These are phyloP conservation scores for Pontederia paniculata DNA, from an alignment of 176 grass and related monocot genomes.

Conservation along the genomic window DNA sequence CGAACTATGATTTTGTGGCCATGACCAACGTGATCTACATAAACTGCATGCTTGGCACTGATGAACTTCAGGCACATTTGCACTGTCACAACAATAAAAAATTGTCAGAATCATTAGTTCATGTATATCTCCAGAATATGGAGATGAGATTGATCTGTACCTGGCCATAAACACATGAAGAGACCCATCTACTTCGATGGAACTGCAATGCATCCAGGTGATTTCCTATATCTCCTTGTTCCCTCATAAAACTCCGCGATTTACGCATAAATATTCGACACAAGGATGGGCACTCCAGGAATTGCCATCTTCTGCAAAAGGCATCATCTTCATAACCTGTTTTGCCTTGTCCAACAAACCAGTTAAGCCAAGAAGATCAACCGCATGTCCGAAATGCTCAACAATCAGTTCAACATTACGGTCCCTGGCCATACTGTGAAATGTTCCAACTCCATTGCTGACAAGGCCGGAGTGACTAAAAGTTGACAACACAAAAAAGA, in stretches of 20 bases:
- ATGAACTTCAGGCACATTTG: too few species aligned
- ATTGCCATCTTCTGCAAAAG: constrained; percentile 5
- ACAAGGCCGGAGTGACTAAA: constrained; percentile 13
- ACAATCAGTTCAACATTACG: constrained; percentile 3
- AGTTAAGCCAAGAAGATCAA: constrained; percentile 13
- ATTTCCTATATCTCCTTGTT: constrained; percentile 2
- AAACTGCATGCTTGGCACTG: too few species aligned
- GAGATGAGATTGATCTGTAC: neutral
- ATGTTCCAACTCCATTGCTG: neutral
- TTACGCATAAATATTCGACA: constrained; percentile 10
- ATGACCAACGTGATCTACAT: too few species aligned
- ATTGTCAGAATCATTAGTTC: too few species aligned
- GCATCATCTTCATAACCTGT: constrained; percentile 2
- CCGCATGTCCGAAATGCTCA: constrained; percentile 11
- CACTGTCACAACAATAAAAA: too few species aligned
- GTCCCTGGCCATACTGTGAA: constrained; percentile 3
- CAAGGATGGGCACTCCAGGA: too few species aligned
- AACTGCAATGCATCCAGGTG: constrained; percentile 3
- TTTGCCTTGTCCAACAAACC: constrained; percentile 6
- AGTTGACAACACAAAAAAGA: constrained; percentile 8
- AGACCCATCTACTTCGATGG: neutral
- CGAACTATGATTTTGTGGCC: too few species aligned
- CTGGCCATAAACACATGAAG: constrained; percentile 10
- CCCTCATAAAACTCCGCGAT: neutral
- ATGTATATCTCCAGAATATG: too few species aligned